Evolutionary conservation across 305 asterid species (phyloP).

Genomic region (Fraxinus nigra): DNA sequence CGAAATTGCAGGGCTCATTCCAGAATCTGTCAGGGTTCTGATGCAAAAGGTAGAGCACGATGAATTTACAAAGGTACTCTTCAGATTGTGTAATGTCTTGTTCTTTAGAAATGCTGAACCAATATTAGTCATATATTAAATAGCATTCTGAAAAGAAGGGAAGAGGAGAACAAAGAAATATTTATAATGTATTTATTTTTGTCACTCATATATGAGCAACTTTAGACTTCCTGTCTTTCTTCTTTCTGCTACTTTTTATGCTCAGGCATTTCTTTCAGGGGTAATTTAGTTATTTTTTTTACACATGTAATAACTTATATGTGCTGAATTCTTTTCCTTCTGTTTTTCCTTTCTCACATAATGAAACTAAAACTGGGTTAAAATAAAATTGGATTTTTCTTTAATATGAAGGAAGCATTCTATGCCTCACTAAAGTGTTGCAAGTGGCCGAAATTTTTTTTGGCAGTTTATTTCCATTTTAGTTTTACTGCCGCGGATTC

Average conservation of each 20-base stretch:
- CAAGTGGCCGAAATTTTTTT: neutral
- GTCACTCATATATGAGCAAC: neutral
- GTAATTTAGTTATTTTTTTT: neutral
- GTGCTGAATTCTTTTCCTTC: neutral
- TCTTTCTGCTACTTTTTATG: neutral
- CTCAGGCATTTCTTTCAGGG: neutral
- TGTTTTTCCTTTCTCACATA: neutral
- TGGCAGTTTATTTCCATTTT: neutral
- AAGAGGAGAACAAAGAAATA: neutral
- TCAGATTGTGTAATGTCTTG: conserved; percentile 16
- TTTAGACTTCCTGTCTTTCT: neutral
- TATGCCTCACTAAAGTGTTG: neutral
- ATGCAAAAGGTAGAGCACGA: conserved; percentile 76
- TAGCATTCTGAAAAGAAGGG: neutral
- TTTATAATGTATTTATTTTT: neutral
- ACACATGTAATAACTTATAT: neutral
- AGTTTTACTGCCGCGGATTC: neutral
- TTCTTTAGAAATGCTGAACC: conserved; percentile 9
- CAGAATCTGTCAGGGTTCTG: conserved; percentile 73
- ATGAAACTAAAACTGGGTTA: neutral
- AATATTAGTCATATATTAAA: neutral
- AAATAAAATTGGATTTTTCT: neutral
- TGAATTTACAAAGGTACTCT: conserved; percentile 66
- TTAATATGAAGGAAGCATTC: neutral
- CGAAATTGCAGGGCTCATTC: conserved; percentile 63